Base-by-base conservation (phyloP, 139 green algal genomes). In the Chlamydomonas eustigma region DNA sequence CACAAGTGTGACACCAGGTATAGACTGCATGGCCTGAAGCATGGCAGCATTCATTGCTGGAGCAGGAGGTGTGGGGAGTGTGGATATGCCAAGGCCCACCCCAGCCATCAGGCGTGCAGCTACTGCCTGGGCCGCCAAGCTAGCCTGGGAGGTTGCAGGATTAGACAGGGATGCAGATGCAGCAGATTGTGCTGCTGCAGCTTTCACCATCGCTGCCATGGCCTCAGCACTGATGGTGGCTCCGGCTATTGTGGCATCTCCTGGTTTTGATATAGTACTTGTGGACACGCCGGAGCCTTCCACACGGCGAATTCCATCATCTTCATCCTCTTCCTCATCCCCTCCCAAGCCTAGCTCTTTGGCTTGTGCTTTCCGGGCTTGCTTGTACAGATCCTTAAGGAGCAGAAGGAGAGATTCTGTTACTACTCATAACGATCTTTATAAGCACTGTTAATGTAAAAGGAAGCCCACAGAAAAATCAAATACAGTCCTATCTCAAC, bases 301-400 rank as follows among this genome's bases (percentile, higher is more conserved):
- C 71, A 72, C 44, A 76, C 64, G 25, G 39, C 76, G 4, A 68
- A 28, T 37, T 70, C 66, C 44, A 18, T 63, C 5, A 3, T 76
- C 39, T 31, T 67, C 73, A 35, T 79, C 78, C n/a, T 87, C 84
- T 0, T 90, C 90, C 12, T 89, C 82, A 24, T 88, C 85, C 36
- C 81, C 80, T 30, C 85, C 83, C 84, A 81, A 37, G 12, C 78
- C 79, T n/a, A 87, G 64, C 25, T 84, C 80, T 76, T 87, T 90
- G n/a, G 79, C 82, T 74, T 87, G 83, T 36, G 75, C 75, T 72
- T 87, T 84, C 18, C 78, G 74, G 4, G 70, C 74, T 50, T 86
- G 71, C 79, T 92, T 93, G 63, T 81, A 78, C 28, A 67, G 52
- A 4, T 80, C 68, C 67, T 78, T n/a, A n/a, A n/a, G n/a, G n/a